Conservation (phyloP, 495 filamentous ascomycete species). For the Aspergillus biplanus region DNA sequence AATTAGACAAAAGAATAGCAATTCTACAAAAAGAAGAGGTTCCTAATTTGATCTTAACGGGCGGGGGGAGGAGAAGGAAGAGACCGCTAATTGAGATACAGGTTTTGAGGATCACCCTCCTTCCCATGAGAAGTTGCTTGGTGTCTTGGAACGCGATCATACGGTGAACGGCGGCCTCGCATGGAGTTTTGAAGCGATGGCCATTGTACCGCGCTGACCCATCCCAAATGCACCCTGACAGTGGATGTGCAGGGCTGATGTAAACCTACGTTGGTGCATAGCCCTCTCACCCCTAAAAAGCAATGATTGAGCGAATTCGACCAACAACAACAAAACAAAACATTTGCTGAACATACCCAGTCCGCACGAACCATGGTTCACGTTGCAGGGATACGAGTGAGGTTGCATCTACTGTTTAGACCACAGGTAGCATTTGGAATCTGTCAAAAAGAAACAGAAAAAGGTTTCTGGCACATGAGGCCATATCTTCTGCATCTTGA, state of each 20-base stretch:
- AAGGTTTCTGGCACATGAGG: not conserved
- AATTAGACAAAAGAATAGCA: not conserved
- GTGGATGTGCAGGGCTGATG: not conserved
- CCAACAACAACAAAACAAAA: not conserved
- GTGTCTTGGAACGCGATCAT: not conserved
- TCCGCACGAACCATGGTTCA: not conserved
- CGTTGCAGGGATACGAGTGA: not conserved
- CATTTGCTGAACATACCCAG: not conserved
- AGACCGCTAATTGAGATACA: too few species aligned
- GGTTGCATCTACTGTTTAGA: slow-evolving; percentile 6
- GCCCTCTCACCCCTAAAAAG: not conserved
- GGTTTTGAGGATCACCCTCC: too few species aligned
- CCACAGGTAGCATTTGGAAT: not conserved
- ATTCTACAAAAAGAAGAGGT: too few species aligned
- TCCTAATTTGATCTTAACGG: too few species aligned
- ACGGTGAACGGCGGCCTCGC: slow-evolving; percentile 19
- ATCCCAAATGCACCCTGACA: not conserved
- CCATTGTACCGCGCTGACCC: not conserved
- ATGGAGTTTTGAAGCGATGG: slow-evolving; percentile 2
- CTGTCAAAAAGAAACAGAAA: not conserved
- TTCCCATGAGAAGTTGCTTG: not conserved
- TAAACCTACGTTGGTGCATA: not conserved
- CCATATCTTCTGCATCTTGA: slow-evolving; percentile 7
- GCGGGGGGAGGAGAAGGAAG: too few species aligned
- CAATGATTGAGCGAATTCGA: not conserved